These are phyloP conservation scores for Myriangium duriaei DNA, from an alignment of 2,329 filamentous ascomycete genomes.

Conservation along the genomic window DNA sequence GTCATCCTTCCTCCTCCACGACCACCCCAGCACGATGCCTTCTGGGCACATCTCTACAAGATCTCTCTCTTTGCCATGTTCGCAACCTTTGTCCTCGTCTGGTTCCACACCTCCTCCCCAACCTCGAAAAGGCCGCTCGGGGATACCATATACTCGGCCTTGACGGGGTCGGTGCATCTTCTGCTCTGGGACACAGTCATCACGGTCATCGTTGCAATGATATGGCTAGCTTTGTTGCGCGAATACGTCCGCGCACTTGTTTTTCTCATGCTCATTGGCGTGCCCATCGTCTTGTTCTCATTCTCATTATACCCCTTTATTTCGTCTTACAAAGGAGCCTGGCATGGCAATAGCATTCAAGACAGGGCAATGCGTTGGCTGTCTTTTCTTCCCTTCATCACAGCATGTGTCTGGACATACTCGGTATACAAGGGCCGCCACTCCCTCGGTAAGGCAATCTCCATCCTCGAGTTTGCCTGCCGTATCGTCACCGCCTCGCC, in stretches of 20 bases:
- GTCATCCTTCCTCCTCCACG: conserved; percentile 50
- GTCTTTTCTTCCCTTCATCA: conserved; percentile 60
- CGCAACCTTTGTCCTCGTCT: conserved; percentile 79
- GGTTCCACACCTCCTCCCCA: conserved; percentile 71
- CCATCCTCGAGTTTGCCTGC: conserved; percentile 84
- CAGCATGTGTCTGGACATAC: conserved; percentile 70
- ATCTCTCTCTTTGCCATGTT: conserved; percentile 75
- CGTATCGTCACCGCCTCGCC: conserved; percentile 77
- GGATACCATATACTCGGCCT: conserved; percentile 85
- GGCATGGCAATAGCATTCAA: conserved; percentile 66
- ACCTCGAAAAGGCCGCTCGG: conserved; percentile 59
- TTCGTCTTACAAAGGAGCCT: conserved; percentile 70
- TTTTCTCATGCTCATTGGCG: conserved; percentile 65
- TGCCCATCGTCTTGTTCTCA: conserved; percentile 73
- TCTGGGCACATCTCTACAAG: conserved; percentile 83
- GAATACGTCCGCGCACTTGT: conserved; percentile 83
- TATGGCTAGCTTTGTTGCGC: conserved; percentile 80
- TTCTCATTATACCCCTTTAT: conserved; percentile 88
- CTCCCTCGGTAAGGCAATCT: conserved; percentile 69
- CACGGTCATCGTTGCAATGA: conserved; percentile 71
- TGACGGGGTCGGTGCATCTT: conserved; percentile 78
- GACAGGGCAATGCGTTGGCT: conserved; percentile 82
- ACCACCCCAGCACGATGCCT: conserved; percentile 70
- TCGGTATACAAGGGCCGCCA: conserved; percentile 69
- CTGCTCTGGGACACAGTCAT: conserved; percentile 84